Evolutionary conservation across 371 early-diverging fungal species (phyloP).

Genomic region (Rhizopus delemar): DNA sequence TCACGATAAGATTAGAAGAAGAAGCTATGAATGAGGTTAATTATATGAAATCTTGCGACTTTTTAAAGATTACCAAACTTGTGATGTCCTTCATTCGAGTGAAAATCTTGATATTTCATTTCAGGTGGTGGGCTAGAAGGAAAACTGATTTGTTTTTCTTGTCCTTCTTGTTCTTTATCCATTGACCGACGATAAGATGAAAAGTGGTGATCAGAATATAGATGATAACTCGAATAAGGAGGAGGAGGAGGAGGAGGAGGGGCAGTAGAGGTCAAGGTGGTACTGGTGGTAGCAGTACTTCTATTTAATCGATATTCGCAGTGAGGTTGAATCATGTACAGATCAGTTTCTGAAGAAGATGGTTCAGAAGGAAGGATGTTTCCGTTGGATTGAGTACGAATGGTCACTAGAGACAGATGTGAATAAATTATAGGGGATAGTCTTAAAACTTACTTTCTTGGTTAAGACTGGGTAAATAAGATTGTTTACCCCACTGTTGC

Average conservation of each 20-base stretch:
- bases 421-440: not conserved
- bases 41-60: not conserved
- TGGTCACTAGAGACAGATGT: not conserved
- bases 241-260: constrained; percentile 2
- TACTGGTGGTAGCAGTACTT: not conserved
- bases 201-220: not conserved
- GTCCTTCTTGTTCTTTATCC: not conserved
- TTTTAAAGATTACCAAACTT: not conserved
- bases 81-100: not conserved
- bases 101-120: constrained; percentile 2
- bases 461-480: constrained; percentile 10
- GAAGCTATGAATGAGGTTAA: not conserved
- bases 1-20: not conserved
- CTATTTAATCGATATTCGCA: not conserved
- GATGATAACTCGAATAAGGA: not conserved
- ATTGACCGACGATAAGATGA: not conserved
- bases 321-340: constrained; percentile 1
- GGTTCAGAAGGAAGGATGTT: not conserved
- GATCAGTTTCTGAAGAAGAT: not conserved
- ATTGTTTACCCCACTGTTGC: constrained; percentile 15
- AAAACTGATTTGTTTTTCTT: constrained; percentile 3
- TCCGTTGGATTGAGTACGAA: not conserved
- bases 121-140: constrained; percentile 16
- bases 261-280: not conserved
- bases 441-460: constrained; percentile 1